phyloP scores from a whole-genome alignment of 2,329 filamentous ascomycete genomes.

The Colletotrichum sp. region DNA sequence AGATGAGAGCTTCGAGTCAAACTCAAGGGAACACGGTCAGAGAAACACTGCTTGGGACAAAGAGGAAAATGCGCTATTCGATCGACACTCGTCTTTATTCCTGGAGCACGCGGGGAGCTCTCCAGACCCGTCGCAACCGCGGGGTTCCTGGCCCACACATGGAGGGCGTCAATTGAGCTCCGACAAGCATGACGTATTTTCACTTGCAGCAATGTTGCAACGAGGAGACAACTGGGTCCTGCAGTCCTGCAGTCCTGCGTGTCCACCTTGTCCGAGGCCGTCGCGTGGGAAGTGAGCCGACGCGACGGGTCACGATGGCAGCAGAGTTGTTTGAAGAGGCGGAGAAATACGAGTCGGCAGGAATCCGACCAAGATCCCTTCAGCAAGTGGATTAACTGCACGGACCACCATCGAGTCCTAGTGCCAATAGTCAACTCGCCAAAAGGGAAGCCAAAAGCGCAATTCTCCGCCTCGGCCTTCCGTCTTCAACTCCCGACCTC shows the following conservation, averaged over 20 bases:
- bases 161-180: background rate
- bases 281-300: background rate
- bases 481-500: background rate
- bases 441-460: background rate
- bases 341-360: conserved; percentile 6
- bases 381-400: background rate
- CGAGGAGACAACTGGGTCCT: background rate
- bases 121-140: background rate
- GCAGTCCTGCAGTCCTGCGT: background rate
- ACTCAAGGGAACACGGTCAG: background rate
- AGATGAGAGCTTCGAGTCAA: background rate
- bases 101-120: background rate
- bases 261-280: background rate
- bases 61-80: background rate
- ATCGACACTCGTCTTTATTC: background rate
- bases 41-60: background rate
- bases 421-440: background rate
- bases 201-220: background rate
- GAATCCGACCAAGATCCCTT: background rate
- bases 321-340: background rate
- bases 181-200: conserved; percentile 1
- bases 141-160: conserved; percentile 6
- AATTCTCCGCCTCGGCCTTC: conserved; percentile 9
- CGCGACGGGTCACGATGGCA: background rate
- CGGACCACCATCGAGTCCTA: background rate